Evolutionary conservation across 129 eudicot genomes (phyloP), one percentile per base, ranked within the genome.

Genomic region (Calendula officinalis): DNA sequence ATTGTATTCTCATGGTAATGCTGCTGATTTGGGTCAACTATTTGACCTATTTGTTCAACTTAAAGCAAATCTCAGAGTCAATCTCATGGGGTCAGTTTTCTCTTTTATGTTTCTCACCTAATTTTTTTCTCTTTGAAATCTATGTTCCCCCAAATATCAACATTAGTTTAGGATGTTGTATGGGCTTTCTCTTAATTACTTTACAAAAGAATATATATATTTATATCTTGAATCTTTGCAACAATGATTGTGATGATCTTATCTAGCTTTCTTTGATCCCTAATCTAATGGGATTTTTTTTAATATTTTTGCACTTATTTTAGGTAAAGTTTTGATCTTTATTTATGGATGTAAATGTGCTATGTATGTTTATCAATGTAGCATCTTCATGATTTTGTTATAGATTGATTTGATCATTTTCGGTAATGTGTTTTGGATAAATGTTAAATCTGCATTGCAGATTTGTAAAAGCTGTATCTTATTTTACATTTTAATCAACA

Each of bases 1-100:
- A 45, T 74, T 91, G 33, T 91, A 91, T 65, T 91, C 97, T 17
- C 97, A 91, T 82, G 97, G 97, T 41, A 90, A 90, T 67, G 97
- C 97, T 66, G 95, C 95, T 84, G 97, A 90, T 87, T 83, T 90
- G 77, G 97, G 97, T 58, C 97, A 91, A 71, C 97, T 91, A 32
- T 91, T 86, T 78, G 97, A 91, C 72, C 78, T 91, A 39, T 91
- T 91, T 87, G 94, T 84, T 64, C 97, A 91, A 79, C 95, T 91
- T 75, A 91, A 91, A 72, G 95, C 95, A 34, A 91, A 91, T 87
- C 97, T 91, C 56, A 91, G 97, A 63, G 95, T 91, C 76, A 91
- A 91, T 82, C 86, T 91, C 36, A 87, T 91, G 78, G 97, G 97
- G 97, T 90, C 68, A 17, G 76, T 65, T 52, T 63, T 64, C 41